These are phyloP conservation scores for Botrytis fragariae DNA, from an alignment of 2,329 filamentous ascomycete species.

Conservation along the genomic window DNA sequence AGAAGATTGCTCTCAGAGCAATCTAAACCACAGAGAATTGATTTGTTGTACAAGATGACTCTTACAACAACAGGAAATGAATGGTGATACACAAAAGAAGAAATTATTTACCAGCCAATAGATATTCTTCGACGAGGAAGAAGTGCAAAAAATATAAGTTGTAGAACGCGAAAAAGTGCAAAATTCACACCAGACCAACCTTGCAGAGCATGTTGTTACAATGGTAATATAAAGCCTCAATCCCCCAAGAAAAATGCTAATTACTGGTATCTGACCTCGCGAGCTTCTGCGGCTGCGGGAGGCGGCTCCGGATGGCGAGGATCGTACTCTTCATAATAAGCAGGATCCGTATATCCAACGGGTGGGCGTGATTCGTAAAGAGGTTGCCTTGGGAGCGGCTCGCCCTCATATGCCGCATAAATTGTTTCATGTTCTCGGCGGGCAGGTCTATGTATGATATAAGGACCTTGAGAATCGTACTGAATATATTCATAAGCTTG, in stretches of 20 bases:
- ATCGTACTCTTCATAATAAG: conserved; percentile 46
- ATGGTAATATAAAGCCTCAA: background rate
- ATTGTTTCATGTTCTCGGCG: conserved; percentile 38
- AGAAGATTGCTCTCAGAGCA: background rate
- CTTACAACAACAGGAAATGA: background rate
- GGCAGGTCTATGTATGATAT: conserved; percentile 47
- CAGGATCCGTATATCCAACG: conserved; percentile 28
- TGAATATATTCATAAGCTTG: conserved; percentile 46
- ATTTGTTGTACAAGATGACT: background rate
- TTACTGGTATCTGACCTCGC: conserved; percentile 34
- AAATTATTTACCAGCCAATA: conserved; percentile 11
- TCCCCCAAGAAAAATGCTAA: background rate
- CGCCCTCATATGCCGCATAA: conserved; percentile 36
- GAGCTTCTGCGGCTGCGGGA: conserved; percentile 23
- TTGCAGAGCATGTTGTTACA: conserved; percentile 9
- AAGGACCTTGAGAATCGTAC: conserved; percentile 47
- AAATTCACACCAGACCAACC: conserved; percentile 12
- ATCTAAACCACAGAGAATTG: background rate
- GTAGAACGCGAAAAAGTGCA: background rate
- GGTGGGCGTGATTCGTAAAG: conserved; percentile 33
- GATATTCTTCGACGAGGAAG: conserved; percentile 5
- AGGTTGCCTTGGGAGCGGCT: conserved; percentile 31
- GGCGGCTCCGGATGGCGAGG: conserved; percentile 42
- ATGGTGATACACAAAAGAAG: background rate
- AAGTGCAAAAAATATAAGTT: background rate